A percentile compares a stretch with the other conserved stretches of the same genome.
Conservation (phyloP, 2,329 filamentous ascomycete genomes). For the Colletotrichum liriopes region DNA sequence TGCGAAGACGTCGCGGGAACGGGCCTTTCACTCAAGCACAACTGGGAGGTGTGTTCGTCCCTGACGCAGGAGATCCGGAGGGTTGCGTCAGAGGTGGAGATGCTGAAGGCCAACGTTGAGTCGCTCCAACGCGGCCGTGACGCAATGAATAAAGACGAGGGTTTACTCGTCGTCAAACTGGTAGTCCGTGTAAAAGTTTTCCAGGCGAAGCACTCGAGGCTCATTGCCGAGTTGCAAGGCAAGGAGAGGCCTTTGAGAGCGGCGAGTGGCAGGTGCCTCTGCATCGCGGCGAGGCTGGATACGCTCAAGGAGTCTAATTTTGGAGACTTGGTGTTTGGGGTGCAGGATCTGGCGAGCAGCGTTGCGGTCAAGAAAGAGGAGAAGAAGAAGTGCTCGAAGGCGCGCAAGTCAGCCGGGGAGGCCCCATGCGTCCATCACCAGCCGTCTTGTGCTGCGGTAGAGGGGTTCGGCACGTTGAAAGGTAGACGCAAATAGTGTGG, state of each 20-base stretch:
- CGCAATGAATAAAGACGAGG: not conserved
- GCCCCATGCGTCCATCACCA: not conserved
- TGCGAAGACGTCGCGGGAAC: not conserved
- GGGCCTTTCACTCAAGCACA: not conserved
- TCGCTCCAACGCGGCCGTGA: not conserved
- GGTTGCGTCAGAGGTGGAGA: not conserved
- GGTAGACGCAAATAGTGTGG: not conserved
- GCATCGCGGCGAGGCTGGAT: not conserved
- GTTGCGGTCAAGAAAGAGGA: not conserved
- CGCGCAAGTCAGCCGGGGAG: not conserved
- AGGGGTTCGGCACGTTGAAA: not conserved
- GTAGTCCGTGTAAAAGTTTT: not conserved
- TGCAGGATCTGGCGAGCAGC: not conserved
- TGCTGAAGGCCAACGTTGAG: not conserved
- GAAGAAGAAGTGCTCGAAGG: not conserved
- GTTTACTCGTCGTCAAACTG: not conserved
- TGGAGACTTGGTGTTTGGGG: not conserved
- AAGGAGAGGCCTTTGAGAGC: not conserved
- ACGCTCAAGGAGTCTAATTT: not conserved
- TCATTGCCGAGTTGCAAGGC: not conserved
- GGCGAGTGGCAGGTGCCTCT: not conserved
- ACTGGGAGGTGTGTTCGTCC: too few relatives aligned
- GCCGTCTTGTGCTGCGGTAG: not conserved
- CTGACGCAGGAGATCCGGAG: not conserved
- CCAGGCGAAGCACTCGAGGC: not conserved